Conservation (phyloP, 2,329 filamentous ascomycete species). For the Elsinoe fawcettii region DNA sequence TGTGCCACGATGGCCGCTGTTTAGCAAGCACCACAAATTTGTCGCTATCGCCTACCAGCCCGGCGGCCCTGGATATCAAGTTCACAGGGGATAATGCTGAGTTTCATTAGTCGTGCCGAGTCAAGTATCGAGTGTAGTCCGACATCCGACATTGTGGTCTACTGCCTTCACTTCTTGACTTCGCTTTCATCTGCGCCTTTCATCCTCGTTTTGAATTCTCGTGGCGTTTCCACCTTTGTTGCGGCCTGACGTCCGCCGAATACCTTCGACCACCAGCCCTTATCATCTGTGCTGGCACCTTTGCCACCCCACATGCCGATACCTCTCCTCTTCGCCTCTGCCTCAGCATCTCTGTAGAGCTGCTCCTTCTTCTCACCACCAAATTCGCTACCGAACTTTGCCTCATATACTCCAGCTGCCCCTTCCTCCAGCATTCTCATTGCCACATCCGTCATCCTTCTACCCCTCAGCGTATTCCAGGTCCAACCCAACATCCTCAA, state of each 20-base stretch:
- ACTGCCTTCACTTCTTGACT: constrained; percentile 12
- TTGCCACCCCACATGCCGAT: constrained; percentile 59
- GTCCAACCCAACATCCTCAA: constrained; percentile 82
- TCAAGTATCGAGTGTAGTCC: too few relatives aligned
- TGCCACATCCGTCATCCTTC: constrained; percentile 72
- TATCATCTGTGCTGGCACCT: constrained; percentile 23
- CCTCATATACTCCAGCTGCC: constrained; percentile 87
- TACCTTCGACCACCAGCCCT: constrained; percentile 33
- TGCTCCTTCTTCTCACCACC: constrained; percentile 50
- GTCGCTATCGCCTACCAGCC: too few relatives aligned
- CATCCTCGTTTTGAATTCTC: constrained; percentile 70
- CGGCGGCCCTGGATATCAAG: too few relatives aligned
- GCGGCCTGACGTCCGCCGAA: constrained; percentile 43
- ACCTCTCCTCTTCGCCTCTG: constrained; percentile 32
- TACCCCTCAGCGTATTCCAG: constrained; percentile 52
- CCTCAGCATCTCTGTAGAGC: constrained; percentile 58
- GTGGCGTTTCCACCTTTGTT: constrained; percentile 66
- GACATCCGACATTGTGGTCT: background rate
- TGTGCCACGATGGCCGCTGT: too few relatives aligned
- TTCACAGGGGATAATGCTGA: too few relatives aligned
- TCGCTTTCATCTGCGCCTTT: constrained; percentile 35
- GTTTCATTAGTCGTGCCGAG: too few relatives aligned
- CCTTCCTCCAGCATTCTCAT: constrained; percentile 81
- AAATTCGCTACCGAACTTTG: constrained; percentile 82
- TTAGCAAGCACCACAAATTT: too few relatives aligned